phyloP scores from a whole-genome alignment of 805 yeast genomes.

The Spathaspora boniae region DNA sequence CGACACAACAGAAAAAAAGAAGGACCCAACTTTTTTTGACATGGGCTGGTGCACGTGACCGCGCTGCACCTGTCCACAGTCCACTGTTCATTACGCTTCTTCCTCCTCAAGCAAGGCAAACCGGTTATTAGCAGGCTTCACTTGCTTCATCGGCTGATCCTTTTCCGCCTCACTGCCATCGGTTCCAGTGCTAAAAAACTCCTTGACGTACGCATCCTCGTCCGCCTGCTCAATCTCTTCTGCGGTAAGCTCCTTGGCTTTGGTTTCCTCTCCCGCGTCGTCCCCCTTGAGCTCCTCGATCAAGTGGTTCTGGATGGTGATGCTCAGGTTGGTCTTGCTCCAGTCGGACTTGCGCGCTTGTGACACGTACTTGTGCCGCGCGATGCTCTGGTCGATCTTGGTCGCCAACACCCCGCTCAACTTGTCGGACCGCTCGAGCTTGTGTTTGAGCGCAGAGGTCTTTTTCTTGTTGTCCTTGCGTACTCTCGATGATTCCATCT shows the following conservation, averaged over 20 bases:
- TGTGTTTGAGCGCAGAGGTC: constrained; percentile 27
- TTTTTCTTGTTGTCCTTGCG: constrained; percentile 27
- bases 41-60: no score
- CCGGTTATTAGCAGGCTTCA: constrained; percentile 16
- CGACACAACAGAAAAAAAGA: no score
- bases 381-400: constrained; percentile 62
- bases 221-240: constrained; percentile 28
- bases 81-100: constrained; percentile 29
- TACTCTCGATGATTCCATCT: constrained; percentile 42
- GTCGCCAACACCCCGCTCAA: constrained; percentile 54
- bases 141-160: not conserved
- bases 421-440: constrained; percentile 47
- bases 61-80: no score
- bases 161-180: constrained; percentile 12
- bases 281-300: constrained; percentile 5
- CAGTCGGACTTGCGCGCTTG: constrained; percentile 65
- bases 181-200: constrained; percentile 22
- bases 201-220: constrained; percentile 34
- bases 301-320: constrained; percentile 8
- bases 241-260: constrained; percentile 13
- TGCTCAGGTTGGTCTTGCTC: constrained; percentile 58
- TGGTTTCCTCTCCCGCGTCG: constrained; percentile 12
- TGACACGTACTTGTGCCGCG: constrained; percentile 61
- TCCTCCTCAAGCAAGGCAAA: constrained; percentile 39
- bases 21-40: no score